Evolutionary conservation across 495 filamentous ascomycete species (phyloP).

Genomic region (Aspergillus nidulans): DNA sequence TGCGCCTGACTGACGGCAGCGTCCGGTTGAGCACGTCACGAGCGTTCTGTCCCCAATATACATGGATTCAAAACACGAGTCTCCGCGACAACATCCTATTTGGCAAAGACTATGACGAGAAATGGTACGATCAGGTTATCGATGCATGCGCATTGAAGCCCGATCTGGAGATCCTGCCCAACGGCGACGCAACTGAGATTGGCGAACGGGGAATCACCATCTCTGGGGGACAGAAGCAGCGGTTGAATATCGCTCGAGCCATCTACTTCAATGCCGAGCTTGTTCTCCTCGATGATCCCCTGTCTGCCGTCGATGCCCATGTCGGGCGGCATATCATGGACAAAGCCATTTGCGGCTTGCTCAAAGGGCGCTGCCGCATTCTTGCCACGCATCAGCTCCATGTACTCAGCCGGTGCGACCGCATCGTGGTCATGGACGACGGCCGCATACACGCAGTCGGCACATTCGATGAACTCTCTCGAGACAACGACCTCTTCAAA

Average conservation of each 20-base stretch:
- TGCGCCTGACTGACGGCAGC: constrained; percentile 73
- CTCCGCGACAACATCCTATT: constrained; percentile 89
- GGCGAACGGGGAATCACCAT: constrained; percentile 62
- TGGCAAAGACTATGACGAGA: constrained; percentile 57
- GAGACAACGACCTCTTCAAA: constrained; percentile 65
- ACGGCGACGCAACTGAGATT: constrained; percentile 55
- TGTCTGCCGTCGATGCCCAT: constrained; percentile 81
- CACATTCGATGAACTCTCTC: constrained; percentile 83
- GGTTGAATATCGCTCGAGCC: constrained; percentile 73
- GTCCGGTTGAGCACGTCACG: constrained; percentile 71
- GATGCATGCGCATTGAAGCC: constrained; percentile 53
- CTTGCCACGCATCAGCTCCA: constrained; percentile 94
- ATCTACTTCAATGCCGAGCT: constrained; percentile 83
- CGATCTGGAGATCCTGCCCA: constrained; percentile 53
- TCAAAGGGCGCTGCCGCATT: constrained; percentile 84
- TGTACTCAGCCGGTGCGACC: constrained; percentile 83
- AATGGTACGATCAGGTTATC: constrained; percentile 54
- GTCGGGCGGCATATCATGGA: constrained; percentile 95
- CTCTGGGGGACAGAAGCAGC: constrained; percentile 64
- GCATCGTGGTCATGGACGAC: constrained; percentile 86
- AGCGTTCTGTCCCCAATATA: constrained; percentile 91
- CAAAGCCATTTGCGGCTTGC: constrained; percentile 82
- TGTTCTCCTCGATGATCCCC: constrained; percentile 78
- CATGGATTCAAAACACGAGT: constrained; percentile 93
- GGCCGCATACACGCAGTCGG: constrained; percentile 79